Percentiles rank a stretch among this genome's conserved stretches.
Evolutionary conservation across 805 yeast species (phyloP).

Genomic region (Saturnispora saitoi): DNA sequence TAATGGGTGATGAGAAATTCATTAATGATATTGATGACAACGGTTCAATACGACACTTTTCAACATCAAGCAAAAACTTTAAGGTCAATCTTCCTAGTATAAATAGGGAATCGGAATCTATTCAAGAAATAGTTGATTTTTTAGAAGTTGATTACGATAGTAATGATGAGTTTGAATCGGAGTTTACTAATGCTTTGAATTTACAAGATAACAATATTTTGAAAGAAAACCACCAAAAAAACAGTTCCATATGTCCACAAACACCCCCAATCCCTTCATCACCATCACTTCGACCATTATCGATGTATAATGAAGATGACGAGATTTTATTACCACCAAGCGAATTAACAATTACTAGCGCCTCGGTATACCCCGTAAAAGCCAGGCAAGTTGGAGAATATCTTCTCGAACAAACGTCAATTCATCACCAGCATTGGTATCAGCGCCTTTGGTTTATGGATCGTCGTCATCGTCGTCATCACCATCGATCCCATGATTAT

Average conservation of each 20-base stretch:
- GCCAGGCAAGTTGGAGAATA: neutral
- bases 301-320: neutral
- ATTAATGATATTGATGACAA: neutral
- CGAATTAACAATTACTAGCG: neutral
- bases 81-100: neutral
- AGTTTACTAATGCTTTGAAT: too few species aligned
- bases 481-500: neutral
- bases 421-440: neutral
- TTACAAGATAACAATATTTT: too few species aligned
- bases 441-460: neutral
- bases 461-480: neutral
- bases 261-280: neutral
- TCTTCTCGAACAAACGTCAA: neutral
- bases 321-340: neutral
- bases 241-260: neutral
- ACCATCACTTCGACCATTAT: neutral
- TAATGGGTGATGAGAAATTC: neutral
- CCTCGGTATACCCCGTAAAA: neutral
- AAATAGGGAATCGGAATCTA: neutral
- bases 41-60: neutral
- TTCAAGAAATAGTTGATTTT: neutral
- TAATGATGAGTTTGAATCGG: too few species aligned
- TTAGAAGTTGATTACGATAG: neutral
- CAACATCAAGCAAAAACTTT: neutral
- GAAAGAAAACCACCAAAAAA: neutral